Evolutionary conservation across 2,329 filamentous ascomycete genomes (phyloP), one percentile per base, ranked within the genome.

Genomic region (Zasmidium citrigriseum): DNA sequence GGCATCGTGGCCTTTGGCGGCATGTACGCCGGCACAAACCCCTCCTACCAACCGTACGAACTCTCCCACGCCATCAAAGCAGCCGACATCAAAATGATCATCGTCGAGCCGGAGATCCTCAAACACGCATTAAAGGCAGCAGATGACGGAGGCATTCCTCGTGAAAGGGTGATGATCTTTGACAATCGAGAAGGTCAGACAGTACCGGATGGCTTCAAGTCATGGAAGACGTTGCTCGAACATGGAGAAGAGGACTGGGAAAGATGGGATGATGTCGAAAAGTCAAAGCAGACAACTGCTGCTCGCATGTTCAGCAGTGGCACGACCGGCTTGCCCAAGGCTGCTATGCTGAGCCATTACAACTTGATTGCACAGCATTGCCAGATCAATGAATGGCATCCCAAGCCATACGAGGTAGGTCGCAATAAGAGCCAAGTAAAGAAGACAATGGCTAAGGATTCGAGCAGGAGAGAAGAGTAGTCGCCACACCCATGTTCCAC

Each of bases 241-340:
- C 62, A 76, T 51, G 75, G 77, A 9, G 77, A 82, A 61, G 67
- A 73, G 4, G 74, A 79, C 70, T 85, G 78, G 81, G 67, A 75
- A 18, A 70, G 69, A 4, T 81, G 78, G 68, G 67, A 78, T 61
- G 74, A 75, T 57, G 73, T 65, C 61, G 70, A 67, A 20, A 68
- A 47, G 20, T 76, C 71, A 55, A 77, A 75, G 62, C 75, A 68
- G 57, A 86, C 78, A 3, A 75, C 72, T 10, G 85, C 75, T 11
- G 81, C 68, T 59, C 76, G 75, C 61, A 73, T 75, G n/a, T 85
- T 83, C 61, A 84, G 80, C 62, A 82, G 78, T 48, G 84, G 84
- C 1, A 86, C 84, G 0, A 86, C 83, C 0, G 64, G 66, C 16
- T 70, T 86, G 3, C 83, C 84, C 0, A 87, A 87, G 66, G 83